Conservation (phyloP, 192 early-diverging fungal genomes). For the Gryganskiella cystojenkinii region DNA sequence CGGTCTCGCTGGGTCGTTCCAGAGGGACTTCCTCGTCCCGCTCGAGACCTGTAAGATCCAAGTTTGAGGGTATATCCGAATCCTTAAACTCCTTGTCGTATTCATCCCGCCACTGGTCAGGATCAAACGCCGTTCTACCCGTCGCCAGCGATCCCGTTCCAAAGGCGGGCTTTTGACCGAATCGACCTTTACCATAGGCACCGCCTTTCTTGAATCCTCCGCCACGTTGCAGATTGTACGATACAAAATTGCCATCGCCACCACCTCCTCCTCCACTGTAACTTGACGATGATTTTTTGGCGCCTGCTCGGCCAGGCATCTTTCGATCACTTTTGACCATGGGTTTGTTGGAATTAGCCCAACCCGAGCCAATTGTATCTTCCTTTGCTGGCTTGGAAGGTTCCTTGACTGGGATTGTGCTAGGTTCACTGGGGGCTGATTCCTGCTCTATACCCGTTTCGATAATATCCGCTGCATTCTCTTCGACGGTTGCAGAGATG, state of each 20-base stretch:
- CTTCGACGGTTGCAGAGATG: too few relatives aligned
- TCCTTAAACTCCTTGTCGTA: constrained; percentile 43
- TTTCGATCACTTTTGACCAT: constrained; percentile 42
- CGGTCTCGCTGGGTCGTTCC: constrained; percentile 1
- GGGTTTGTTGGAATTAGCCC: constrained; percentile 44
- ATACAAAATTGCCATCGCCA: constrained; percentile 35
- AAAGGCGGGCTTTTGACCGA: constrained; percentile 20
- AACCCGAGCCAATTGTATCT: neutral
- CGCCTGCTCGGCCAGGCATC: constrained; percentile 28
- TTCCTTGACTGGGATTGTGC: too few relatives aligned
- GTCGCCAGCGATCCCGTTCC: constrained; percentile 4
- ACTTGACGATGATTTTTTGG: neutral
- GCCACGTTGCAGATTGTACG: constrained; percentile 39
- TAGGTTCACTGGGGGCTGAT: too few relatives aligned
- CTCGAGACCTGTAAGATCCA: constrained; percentile 11
- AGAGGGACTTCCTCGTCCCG: constrained; percentile 15
- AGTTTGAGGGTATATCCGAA: constrained; percentile 10
- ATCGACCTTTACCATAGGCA: constrained; percentile 22
- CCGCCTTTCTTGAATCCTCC: constrained; percentile 25
- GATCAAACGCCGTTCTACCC: constrained; percentile 30
- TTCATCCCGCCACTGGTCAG: constrained; percentile 32
- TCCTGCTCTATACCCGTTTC: too few relatives aligned
- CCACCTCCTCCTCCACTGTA: constrained; percentile 19
- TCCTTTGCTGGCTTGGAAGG: neutral
- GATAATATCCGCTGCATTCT: too few relatives aligned